Percentiles rank a stretch among this genome's conserved stretches.
These are phyloP conservation scores for Lasiodiplodia hormozganensis DNA, from an alignment of 2,329 filamentous ascomycete species.

Conservation along the genomic window DNA sequence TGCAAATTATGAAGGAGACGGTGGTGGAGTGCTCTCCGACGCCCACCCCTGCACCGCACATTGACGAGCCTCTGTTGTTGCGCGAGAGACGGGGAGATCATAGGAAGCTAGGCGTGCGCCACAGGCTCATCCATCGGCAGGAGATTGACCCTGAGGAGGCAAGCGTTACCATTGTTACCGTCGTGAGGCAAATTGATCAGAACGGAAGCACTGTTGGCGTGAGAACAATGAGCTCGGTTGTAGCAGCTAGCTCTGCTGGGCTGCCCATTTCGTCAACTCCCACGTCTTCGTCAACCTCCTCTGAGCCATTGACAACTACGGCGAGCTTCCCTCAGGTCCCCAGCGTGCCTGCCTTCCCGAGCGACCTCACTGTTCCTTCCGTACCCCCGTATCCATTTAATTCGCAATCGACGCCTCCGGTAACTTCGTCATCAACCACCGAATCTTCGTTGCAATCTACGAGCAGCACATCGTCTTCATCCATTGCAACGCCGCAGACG, in stretches of 20 bases:
- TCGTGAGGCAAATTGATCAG: slow-evolving; percentile 28
- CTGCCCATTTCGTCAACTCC: slow-evolving; percentile 13
- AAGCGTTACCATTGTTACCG: slow-evolving; percentile 24
- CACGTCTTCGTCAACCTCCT: not conserved
- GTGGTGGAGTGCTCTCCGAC: slow-evolving; percentile 34
- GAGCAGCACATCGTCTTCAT: slow-evolving; percentile 30
- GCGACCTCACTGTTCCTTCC: slow-evolving; percentile 36
- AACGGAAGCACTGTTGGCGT: slow-evolving; percentile 27
- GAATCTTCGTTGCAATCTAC: not conserved
- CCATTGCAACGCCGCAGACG: slow-evolving; percentile 31
- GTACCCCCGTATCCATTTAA: slow-evolving; percentile 45
- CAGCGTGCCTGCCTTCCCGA: slow-evolving; percentile 45
- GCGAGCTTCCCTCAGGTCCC: slow-evolving; percentile 38
- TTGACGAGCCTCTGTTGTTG: slow-evolving; percentile 34
- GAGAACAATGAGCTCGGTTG: slow-evolving; percentile 25
- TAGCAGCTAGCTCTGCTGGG: slow-evolving; percentile 18
- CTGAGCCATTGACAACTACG: not conserved
- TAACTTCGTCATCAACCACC: slow-evolving; percentile 18
- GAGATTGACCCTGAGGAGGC: slow-evolving; percentile 20
- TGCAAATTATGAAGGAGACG: slow-evolving; percentile 30
- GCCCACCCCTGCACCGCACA: slow-evolving; percentile 19
- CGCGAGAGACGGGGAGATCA: slow-evolving; percentile 35
- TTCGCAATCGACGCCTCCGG: slow-evolving; percentile 14
- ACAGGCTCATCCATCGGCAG: slow-evolving; percentile 45
- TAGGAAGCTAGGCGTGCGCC: slow-evolving; percentile 39